A percentile compares a stretch with the other conserved stretches of the same genome.
phyloP scores from a whole-genome alignment of 2,329 filamentous ascomycete genomes.

The Apiospora koreana region DNA sequence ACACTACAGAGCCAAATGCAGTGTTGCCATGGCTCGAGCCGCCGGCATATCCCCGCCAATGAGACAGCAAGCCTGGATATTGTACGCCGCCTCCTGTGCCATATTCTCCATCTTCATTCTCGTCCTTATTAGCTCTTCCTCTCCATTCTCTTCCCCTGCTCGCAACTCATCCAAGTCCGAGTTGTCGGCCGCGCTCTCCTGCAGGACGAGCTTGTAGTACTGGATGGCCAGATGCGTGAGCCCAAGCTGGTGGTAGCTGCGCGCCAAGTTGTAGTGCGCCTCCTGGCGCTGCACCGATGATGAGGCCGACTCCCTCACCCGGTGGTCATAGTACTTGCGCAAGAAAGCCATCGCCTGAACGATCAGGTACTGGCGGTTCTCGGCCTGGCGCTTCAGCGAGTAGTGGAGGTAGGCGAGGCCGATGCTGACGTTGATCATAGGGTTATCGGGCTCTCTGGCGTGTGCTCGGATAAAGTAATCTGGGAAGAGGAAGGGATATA shows the following conservation, averaged over 20 bases:
- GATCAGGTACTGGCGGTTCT: conserved; percentile 86
- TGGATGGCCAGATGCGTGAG: conserved; percentile 71
- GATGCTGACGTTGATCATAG: conserved; percentile 78
- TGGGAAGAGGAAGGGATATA: conserved; percentile 27
- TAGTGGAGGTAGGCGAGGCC: conserved; percentile 86
- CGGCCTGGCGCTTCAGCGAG: conserved; percentile 83
- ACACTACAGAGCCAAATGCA: conserved; percentile 53
- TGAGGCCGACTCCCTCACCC: conserved; percentile 37
- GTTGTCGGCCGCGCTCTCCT: conserved; percentile 32
- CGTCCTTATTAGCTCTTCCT: background rate
- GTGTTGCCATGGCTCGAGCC: conserved; percentile 61
- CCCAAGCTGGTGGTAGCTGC: conserved; percentile 75
- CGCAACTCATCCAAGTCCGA: conserved; percentile 18
- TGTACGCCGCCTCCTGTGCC: conserved; percentile 71
- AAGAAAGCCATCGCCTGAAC: conserved; percentile 84
- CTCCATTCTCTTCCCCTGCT: too few species aligned
- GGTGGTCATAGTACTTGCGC: conserved; percentile 68
- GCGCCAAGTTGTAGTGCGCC: conserved; percentile 78
- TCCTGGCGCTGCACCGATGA: conserved; percentile 61
- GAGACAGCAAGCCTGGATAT: conserved; percentile 68
- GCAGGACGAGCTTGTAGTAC: conserved; percentile 61
- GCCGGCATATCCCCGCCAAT: conserved; percentile 62
- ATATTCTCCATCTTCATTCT: conserved; percentile 54
- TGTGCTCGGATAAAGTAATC: conserved; percentile 82
- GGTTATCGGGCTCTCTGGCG: conserved; percentile 73